Conservation (phyloP, 805 yeast species). For the Metschnikowia borealis region DNA sequence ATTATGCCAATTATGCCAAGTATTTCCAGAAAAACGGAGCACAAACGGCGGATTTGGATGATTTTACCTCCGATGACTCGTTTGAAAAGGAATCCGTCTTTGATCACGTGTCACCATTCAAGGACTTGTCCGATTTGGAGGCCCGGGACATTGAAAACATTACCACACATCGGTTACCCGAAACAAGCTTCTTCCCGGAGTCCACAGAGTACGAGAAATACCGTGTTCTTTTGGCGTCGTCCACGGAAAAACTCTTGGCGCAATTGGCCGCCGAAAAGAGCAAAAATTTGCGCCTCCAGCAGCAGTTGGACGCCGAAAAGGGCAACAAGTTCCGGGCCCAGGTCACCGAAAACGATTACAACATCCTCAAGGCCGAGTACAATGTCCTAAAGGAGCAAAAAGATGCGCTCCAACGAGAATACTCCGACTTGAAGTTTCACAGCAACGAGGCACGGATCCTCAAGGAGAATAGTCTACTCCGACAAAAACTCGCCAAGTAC, state of each 20-base stretch:
- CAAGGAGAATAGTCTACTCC: slow-evolving; percentile 28
- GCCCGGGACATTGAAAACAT: slow-evolving; percentile 1
- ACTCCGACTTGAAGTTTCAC: slow-evolving; percentile 2
- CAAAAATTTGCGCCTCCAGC: slow-evolving; percentile 1
- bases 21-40: not conserved
- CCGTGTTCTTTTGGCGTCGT: slow-evolving; percentile 23
- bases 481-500: slow-evolving; percentile 34
- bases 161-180: not conserved
- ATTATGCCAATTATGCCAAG: not conserved
- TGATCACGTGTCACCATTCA: slow-evolving; percentile 1
- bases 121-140: not conserved
- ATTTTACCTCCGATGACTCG: slow-evolving; percentile 1
- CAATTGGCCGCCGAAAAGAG: slow-evolving; percentile 13
- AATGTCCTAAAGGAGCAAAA: slow-evolving; percentile 4
- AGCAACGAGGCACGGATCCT: slow-evolving; percentile 17
- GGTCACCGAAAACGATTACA: slow-evolving; percentile 11
- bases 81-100: slow-evolving; percentile 1
- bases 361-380: slow-evolving; percentile 1
- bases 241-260: slow-evolving; percentile 25
- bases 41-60: not conserved
- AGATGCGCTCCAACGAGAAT: slow-evolving; percentile 5
- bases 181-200: slow-evolving; percentile 1
- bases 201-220: slow-evolving; percentile 26
- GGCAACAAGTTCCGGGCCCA: not conserved
- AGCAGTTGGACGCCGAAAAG: slow-evolving; percentile 6